phyloP scores from a whole-genome alignment of 805 yeast species.

The Cyberlindnera maritima region DNA sequence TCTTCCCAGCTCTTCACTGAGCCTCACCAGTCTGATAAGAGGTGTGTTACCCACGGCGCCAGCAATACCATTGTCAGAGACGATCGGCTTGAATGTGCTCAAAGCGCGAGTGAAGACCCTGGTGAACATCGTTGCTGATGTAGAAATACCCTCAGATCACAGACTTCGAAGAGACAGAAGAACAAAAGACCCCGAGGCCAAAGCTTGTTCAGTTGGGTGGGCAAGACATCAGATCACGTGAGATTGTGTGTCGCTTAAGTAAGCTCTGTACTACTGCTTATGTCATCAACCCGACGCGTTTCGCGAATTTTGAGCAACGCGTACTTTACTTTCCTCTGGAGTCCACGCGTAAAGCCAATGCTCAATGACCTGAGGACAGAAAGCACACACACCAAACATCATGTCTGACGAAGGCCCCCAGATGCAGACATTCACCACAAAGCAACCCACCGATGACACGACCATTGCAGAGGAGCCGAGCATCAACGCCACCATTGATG shows the following conservation, averaged over 20 bases:
- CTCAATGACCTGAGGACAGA: too few species aligned
- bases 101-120: constrained; percentile 12
- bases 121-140: constrained; percentile 9
- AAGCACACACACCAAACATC: too few species aligned
- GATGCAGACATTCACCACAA: constrained; percentile 21
- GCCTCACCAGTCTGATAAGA: constrained; percentile 54
- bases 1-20: constrained; percentile 60
- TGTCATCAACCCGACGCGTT: neutral
- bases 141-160: too few species aligned
- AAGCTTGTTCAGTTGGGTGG: constrained; percentile 2
- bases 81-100: constrained; percentile 45
- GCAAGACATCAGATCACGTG: constrained; percentile 6
- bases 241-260: constrained; percentile 2
- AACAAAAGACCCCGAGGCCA: neutral
- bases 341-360: too few species aligned
- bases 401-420: constrained; percentile 20
- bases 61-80: constrained; percentile 64
- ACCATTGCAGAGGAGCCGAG: constrained; percentile 18
- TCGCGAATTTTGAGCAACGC: neutral
- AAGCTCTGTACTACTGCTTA: neutral
- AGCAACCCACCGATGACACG: constrained; percentile 10
- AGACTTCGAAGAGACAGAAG: neutral
- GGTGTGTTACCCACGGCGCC: constrained; percentile 96
- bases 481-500: constrained; percentile 15
- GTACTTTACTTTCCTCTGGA: neutral